Evolutionary conservation across 2,329 filamentous ascomycete genomes (phyloP), one percentile per base, ranked within the genome.

Genomic region (Fusarium anthophilum): DNA sequence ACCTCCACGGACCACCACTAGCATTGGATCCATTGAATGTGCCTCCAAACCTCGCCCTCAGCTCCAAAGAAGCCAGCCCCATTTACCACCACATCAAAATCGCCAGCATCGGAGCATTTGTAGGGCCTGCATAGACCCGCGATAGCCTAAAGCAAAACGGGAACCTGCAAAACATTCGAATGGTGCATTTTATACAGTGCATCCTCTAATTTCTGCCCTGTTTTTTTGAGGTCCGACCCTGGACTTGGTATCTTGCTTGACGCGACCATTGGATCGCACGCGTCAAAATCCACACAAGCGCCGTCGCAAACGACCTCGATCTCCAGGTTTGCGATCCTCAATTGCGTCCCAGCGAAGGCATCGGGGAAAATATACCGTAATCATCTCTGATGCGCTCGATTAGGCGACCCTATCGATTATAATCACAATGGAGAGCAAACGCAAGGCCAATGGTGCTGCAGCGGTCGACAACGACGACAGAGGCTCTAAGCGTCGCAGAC

Each of bases 401-500:
- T 63, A 67, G 43, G 77, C 79, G 76, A 80, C 60, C 68, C 45
- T 69, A 70, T 63, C 65, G 38, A 74, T 70, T 53, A 64, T 66
- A 64, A 63, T 72, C 73, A 81, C 72, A 53, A 90, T 90, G 88
- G 88, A 90, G 74, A 84, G 83, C 79, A 90, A 90, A 82, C 86
- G 88, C 74, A 90, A 90, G 78, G 86, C 87, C 57, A 86, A 86
- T 77, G 84, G 85, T 70, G 80, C 81, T 66, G 83, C 83, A 63
- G 70, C 80, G 57, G 82, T 82, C 53, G 87, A 89, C 66, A 81
- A 82, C 65, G 85, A 87, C 60, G 87, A 90, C 76, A 87, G 88
- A 78, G 85, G 86, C 63, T 82, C 86, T 12, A 91, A 91, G 83
- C 85, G 88, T 77, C 87, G 87, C 80, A 90, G 82, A 85, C 79